A percentile compares a stretch with the other conserved stretches of the same genome.
Evolutionary conservation across 192 early-diverging fungal genomes (phyloP).

Genomic region (Gryganskiella cystojenkinii): DNA sequence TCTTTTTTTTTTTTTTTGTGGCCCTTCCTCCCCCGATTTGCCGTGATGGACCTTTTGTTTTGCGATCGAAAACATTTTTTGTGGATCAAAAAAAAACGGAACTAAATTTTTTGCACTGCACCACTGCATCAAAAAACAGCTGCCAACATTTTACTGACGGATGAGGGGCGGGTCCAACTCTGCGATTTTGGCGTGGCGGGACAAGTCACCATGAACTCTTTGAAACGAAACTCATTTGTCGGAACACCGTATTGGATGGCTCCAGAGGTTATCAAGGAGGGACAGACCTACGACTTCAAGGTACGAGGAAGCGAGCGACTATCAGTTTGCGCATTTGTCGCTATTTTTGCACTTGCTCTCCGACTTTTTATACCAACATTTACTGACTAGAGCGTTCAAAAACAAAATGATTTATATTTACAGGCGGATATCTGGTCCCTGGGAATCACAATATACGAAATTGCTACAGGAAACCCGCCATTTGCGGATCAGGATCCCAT

Average conservation of each 20-base stretch:
- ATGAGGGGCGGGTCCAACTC: conserved; percentile 90
- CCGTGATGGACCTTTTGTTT: background rate
- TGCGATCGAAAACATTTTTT: no score
- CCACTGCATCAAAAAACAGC: conserved; percentile 55
- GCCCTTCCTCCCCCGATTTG: background rate
- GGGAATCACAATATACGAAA: conserved; percentile 97
- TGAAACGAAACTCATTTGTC: conserved; percentile 93
- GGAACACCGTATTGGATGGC: conserved; percentile 95
- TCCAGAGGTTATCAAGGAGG: conserved; percentile 84
- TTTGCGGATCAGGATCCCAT: conserved; percentile 92
- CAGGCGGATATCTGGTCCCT: conserved; percentile 99
- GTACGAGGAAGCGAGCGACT: conserved; percentile 66
- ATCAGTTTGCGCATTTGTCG: background rate
- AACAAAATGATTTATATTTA: background rate
- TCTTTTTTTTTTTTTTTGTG: background rate
- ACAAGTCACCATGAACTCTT: conserved; percentile 74
- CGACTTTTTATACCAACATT: conserved; percentile 46
- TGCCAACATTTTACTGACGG: conserved; percentile 93
- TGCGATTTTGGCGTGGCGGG: conserved; percentile 98
- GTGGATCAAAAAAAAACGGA: no score
- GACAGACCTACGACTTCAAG: conserved; percentile 91
- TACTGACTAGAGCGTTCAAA: background rate
- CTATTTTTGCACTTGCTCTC: background rate
- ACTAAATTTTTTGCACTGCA: background rate
- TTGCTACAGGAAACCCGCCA: conserved; percentile 95